Base-by-base conservation (phyloP, 2,329 filamentous ascomycete genomes). In the Sodiomyces alkalinus region DNA sequence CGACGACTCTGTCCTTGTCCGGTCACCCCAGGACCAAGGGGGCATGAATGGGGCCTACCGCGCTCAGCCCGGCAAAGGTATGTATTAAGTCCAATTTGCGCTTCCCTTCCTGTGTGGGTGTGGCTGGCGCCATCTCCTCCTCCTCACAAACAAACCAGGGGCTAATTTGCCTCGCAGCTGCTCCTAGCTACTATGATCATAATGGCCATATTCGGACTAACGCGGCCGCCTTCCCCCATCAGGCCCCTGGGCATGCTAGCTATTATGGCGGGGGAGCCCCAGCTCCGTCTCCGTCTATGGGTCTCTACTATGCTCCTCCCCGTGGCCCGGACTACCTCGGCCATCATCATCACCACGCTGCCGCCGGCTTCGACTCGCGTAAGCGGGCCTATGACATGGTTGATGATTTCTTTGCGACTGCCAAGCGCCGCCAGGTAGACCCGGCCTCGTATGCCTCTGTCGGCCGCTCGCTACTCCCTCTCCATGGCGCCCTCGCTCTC, bases 341-440 rank as follows among this genome's bases (percentile, higher is more conserved):
- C 37, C 64, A 72, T 33, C 49, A 56, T 29, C 46, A 53, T 27
- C 49, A 56, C 29, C 46, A 53, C 28, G 48, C 56, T 22, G 43
- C 48, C 19, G 43, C 49, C 14, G 49, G 48, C 19, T 58, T 78
- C 45, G 81, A 87, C 46, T 68, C 73, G 40, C 74, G 80, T 46
- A 90, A 87, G 59, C 81, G 85, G 36, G 73, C 74, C n/a, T 81
- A 78, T 41, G 85, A 94, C 45, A 80, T 81, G 33, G 62, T 94
- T 34, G 87, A 92, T 47, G 83, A 93, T 49, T 93, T 96, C 59
- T 92, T 96, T 41, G 82, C 80, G 40, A 83, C 81, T 48, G 75
- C 85, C 41, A 96, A 94, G 65, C 81, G 86, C 44, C 80, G 85
- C 46, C 75, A 85, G 43, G 80, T 96, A 40, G 83, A 96, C 49